These are phyloP conservation scores for Leptodermis oblonga DNA, from an alignment of 257 asterid genomes.

Conservation along the genomic window DNA sequence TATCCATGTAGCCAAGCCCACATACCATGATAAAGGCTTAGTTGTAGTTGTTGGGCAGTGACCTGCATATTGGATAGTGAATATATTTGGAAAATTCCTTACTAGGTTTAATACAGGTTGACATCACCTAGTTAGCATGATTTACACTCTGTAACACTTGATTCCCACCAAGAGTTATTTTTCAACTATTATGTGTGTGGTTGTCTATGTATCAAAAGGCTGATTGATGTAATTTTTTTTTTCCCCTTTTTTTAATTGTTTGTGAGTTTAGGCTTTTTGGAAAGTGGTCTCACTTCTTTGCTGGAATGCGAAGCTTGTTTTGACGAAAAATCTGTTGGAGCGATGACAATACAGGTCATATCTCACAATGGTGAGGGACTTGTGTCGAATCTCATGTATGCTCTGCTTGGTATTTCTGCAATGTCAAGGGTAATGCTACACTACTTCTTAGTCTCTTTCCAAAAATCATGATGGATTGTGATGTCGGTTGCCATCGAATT, in stretches of 20 bases:
- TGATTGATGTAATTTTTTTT: not conserved
- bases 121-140: not conserved
- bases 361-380: conserved; percentile 74
- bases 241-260: not conserved
- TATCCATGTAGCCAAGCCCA: no score
- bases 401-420: conserved; percentile 92
- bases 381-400: conserved; percentile 71
- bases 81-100: not conserved
- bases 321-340: conserved; percentile 53
- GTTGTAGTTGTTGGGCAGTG: not conserved
- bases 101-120: not conserved
- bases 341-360: conserved; percentile 63
- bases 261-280: conserved; percentile 60
- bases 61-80: not conserved
- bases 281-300: conserved; percentile 56
- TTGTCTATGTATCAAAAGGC: conserved; percentile 3
- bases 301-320: conserved; percentile 49
- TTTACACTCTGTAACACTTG: not conserved
- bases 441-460: conserved; percentile 21
- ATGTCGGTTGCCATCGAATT: not conserved
- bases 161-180: not conserved
- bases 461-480: not conserved
- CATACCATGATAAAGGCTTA: no score
- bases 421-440: conserved; percentile 73
- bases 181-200: conserved; percentile 6